Evolutionary conservation across 208 protist species (phyloP).

Genomic region (Trypanosoma lewisi): DNA sequence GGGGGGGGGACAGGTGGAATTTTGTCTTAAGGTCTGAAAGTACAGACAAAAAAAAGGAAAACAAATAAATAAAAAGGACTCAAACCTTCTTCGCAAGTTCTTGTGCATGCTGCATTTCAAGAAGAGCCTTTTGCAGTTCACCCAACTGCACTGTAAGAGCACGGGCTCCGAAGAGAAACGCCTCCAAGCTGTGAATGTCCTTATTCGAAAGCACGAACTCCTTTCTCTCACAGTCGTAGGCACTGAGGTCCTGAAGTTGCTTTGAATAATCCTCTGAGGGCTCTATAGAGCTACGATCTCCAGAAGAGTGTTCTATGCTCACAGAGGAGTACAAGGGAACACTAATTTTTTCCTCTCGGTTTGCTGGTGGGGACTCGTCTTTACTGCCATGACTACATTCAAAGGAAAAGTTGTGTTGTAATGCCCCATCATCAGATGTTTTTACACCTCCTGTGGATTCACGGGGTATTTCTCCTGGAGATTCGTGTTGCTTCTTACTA

Average conservation of each 20-base stretch:
- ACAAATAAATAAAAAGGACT: not conserved
- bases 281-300: conserved; percentile 10
- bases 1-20: too few species aligned
- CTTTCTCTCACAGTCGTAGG: conserved; percentile 63
- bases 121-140: conserved; percentile 76
- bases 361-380: not conserved
- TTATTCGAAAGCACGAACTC: conserved; percentile 84
- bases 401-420: too few species aligned
- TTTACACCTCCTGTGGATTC: too few species aligned
- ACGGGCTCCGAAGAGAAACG: conserved; percentile 79
- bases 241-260: conserved; percentile 42
- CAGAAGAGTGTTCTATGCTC: not conserved
- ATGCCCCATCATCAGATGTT: too few species aligned
- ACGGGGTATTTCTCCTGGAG: too few species aligned
- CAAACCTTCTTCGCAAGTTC: conserved; percentile 62
- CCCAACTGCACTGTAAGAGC: conserved; percentile 71
- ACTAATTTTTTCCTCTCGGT: not conserved
- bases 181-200: conserved; percentile 88
- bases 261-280: not conserved
- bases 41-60: not conserved
- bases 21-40: not conserved
- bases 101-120: conserved; percentile 77
- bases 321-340: not conserved
- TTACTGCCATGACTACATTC: too few species aligned
- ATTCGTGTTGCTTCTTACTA: too few species aligned